Base-by-base conservation (phyloP, 352 stramenopile species). In the Phytophthora pseudosyringae region DNA sequence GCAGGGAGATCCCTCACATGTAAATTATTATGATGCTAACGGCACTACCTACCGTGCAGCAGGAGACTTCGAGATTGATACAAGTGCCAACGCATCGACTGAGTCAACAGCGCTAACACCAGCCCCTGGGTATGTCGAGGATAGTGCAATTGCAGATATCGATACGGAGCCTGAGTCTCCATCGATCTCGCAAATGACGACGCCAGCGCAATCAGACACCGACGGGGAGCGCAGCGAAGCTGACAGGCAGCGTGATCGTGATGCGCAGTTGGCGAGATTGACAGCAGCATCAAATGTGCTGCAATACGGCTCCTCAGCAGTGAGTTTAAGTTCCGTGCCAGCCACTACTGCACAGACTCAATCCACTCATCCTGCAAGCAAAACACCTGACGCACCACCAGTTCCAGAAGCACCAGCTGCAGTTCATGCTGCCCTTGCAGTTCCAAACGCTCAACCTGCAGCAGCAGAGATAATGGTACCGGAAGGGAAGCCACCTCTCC, bases 131-230 rank as follows among this genome's bases (percentile, higher is more conserved):
- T 25, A 26, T 38, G 21, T 48, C 8, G 55, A 56, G 13, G 32
- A 15, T 46, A 50, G 15, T 28, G 58, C 51, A 2, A 61, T 87
- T 40, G 75, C 74, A 7, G 79, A 88, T 52, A 75, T 81, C n/a
- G 80, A 91, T 48, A 91, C 83, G 3, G 80, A 91, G 29, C 64
- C 68, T 9, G 82, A 77, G 31, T 81, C 73, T 10, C 74, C 71
- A 7, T 88, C 83, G 4, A 75, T 90, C 9, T 93, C 83, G 15
- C 83, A 93, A 64, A 57, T 83, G 58, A 93, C 78, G 9, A 93
- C 81, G 39, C 83, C 83, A 43, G 69, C 69, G 8, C 79, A 88
- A 29, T 93, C 81, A n/a, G 81, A 93, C 52, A 76, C 67, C 3
- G 83, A 93, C 32, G 78, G 64, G 15, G 80, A 90, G 16, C 59